Conservation (phyloP, 306 rosid species). For the Lithocarpus polystachyus region DNA sequence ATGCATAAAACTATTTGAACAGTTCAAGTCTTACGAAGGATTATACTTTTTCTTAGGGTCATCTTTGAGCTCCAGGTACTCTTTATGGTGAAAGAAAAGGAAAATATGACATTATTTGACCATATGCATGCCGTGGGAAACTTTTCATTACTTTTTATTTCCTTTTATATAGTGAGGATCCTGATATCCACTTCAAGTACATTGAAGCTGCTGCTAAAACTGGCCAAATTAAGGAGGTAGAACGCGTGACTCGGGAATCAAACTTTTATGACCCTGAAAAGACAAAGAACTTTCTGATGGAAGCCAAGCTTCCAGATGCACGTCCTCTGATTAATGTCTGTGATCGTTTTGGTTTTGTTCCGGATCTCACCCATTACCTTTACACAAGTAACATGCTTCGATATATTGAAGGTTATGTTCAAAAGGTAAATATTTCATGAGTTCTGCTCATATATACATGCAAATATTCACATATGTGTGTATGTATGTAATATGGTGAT, state of each 20-base stretch:
- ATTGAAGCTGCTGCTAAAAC: conserved; percentile 99
- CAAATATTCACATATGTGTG: too few species aligned
- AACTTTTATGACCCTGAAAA: conserved; percentile 95
- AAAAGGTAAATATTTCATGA: conserved; percentile 90
- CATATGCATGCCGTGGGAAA: background rate
- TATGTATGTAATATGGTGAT: too few species aligned
- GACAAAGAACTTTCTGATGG: conserved; percentile 97
- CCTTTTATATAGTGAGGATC: conserved; percentile 68
- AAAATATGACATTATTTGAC: background rate
- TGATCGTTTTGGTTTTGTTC: conserved; percentile 98
- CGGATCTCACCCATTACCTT: conserved; percentile 95
- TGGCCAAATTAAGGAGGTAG: conserved; percentile 98
- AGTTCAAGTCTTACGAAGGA: conserved; percentile 96
- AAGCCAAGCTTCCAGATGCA: conserved; percentile 98
- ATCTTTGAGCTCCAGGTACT: conserved; percentile 91
- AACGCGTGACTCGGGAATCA: conserved; percentile 98
- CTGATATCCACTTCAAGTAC: conserved; percentile 97
- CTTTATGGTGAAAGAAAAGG: background rate
- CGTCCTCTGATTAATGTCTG: conserved; percentile 97
- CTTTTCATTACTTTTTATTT: background rate
- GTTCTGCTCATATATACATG: background rate
- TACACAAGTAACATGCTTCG: conserved; percentile 99
- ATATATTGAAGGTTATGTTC: conserved; percentile 97
- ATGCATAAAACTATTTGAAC: conserved; percentile 96
- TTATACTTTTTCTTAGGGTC: conserved; percentile 96